Conservation (phyloP, 2,329 filamentous ascomycete genomes). For the Dichotomopilus funicola region DNA sequence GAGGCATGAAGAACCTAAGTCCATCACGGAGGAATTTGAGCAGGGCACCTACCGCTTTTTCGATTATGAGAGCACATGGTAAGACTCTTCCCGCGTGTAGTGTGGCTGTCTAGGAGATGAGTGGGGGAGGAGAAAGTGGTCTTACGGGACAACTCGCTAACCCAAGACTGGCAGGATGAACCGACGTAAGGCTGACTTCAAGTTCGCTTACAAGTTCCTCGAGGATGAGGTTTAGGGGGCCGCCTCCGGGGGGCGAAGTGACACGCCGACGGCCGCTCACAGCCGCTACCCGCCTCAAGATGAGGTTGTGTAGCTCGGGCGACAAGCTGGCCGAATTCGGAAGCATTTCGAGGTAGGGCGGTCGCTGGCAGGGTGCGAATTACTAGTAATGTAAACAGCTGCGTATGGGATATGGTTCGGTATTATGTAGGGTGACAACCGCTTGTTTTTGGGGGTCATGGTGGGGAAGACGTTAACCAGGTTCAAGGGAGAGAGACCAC, state of each 20-base stretch:
- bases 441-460: too few species aligned
- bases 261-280: not conserved
- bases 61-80: conserved; percentile 99
- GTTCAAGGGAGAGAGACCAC: too few species aligned
- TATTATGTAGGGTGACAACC: conserved; percentile 8
- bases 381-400: not conserved
- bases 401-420: not conserved
- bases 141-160: conserved; percentile 5
- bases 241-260: too few species aligned
- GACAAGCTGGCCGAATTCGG: too few species aligned
- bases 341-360: not conserved
- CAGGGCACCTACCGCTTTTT: conserved; percentile 99
- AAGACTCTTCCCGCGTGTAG: conserved; percentile 32
- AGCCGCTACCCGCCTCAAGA: not conserved
- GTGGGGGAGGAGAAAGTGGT: too few species aligned
- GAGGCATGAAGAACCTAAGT: conserved; percentile 95
- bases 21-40: conserved; percentile 96
- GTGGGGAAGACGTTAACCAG: too few species aligned
- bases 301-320: not conserved
- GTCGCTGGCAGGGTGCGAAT: not conserved
- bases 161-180: conserved; percentile 72
- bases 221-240: conserved; percentile 68
- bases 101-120: too few species aligned
- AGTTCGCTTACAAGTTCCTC: conserved; percentile 95
- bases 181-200: conserved; percentile 93